Evolutionary conservation across 495 filamentous ascomycete species (phyloP).

Genomic region (Bathelium albidoporum): DNA sequence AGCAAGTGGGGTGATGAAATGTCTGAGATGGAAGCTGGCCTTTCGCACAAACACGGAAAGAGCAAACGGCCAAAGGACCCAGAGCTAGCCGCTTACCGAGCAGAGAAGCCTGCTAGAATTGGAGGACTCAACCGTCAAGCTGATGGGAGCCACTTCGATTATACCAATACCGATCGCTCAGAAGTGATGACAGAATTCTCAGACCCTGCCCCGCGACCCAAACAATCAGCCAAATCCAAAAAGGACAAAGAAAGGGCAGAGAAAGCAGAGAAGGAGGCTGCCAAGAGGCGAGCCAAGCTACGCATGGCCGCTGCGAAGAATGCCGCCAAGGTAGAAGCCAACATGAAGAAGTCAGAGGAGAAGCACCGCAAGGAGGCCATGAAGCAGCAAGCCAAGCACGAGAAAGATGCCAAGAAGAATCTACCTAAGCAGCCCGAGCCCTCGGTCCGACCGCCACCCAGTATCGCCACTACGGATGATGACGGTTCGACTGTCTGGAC

Average conservation of each 20-base stretch:
- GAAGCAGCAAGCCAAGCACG: slow-evolving; percentile 5
- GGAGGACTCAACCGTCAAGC: slow-evolving; percentile 72
- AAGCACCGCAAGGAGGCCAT: slow-evolving; percentile 19
- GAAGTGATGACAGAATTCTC: slow-evolving; percentile 39
- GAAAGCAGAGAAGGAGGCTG: slow-evolving; percentile 18
- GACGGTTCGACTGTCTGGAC: slow-evolving; percentile 7
- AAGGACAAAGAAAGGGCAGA: slow-evolving; percentile 20
- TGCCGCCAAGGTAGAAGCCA: slow-evolving; percentile 10
- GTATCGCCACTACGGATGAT: background rate
- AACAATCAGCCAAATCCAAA: slow-evolving; percentile 8
- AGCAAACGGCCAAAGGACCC: slow-evolving; percentile 40
- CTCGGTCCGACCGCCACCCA: background rate
- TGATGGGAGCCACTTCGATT: slow-evolving; percentile 64
- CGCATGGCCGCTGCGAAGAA: slow-evolving; percentile 4
- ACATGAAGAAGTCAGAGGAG: slow-evolving; percentile 15
- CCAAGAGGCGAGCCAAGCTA: slow-evolving; percentile 9
- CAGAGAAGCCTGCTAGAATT: slow-evolving; percentile 73
- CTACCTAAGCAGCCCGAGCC: background rate
- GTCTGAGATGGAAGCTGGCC: slow-evolving; percentile 15
- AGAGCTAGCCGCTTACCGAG: slow-evolving; percentile 70
- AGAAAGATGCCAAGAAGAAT: slow-evolving; percentile 16
- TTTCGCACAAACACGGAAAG: background rate
- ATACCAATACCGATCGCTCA: slow-evolving; percentile 45
- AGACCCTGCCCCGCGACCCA: slow-evolving; percentile 14
- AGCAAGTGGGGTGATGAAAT: slow-evolving; percentile 30